A percentile compares a stretch with the other conserved stretches of the same genome.
phyloP scores from a whole-genome alignment of 306 rosid genomes.

The Cucurbita argyrosperma region DNA sequence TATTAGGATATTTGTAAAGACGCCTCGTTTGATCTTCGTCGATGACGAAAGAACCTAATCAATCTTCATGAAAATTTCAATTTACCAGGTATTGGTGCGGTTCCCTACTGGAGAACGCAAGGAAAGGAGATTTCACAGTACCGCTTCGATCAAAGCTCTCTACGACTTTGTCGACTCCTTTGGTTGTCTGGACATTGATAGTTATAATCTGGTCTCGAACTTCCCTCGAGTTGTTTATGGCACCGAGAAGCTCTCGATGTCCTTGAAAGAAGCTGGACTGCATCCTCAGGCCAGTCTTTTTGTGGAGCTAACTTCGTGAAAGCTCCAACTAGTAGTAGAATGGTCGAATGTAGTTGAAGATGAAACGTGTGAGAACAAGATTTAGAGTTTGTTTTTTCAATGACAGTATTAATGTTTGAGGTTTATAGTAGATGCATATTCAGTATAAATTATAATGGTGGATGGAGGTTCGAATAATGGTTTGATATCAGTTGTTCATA shows the following conservation, averaged over 20 bases:
- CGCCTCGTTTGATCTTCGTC: not conserved
- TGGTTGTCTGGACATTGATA: slow-evolving; percentile 52
- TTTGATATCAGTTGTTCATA: too few species aligned
- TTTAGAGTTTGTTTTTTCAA: not conserved
- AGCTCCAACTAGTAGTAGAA: not conserved
- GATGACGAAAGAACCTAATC: not conserved
- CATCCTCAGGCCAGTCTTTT: slow-evolving; percentile 75
- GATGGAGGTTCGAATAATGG: not conserved
- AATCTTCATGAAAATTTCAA: not conserved
- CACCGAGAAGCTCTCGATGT: slow-evolving; percentile 35
- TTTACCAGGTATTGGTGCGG: slow-evolving; percentile 73
- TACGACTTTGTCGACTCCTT: slow-evolving; percentile 88
- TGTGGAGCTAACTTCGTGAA: slow-evolving; percentile 34
- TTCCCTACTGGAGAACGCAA: slow-evolving; percentile 88
- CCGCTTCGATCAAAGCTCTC: slow-evolving; percentile 45
- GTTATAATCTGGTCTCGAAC: slow-evolving; percentile 72
- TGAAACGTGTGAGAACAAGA: not conserved
- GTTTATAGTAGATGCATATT: not conserved
- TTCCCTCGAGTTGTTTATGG: slow-evolving; percentile 81
- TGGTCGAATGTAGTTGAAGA: not conserved
- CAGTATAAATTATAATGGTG: not conserved
- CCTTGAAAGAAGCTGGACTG: slow-evolving; percentile 89
- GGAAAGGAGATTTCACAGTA: slow-evolving; percentile 78
- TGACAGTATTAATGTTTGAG: not conserved
- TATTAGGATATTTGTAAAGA: not conserved